Conservation (phyloP, 192 early-diverging fungal species). For the Dissophora ornata region DNA sequence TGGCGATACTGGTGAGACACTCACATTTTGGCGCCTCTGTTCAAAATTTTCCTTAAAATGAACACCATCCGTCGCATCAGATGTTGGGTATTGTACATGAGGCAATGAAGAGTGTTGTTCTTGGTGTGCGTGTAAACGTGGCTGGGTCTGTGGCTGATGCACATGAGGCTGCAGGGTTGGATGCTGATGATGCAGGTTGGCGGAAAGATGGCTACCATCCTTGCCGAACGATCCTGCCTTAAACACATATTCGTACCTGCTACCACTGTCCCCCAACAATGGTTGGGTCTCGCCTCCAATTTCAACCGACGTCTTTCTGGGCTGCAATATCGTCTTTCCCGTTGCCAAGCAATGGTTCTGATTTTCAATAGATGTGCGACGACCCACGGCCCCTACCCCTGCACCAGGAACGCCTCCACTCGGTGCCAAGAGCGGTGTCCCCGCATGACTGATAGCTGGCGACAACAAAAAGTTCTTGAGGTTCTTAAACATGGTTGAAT, state of each 20-base stretch:
- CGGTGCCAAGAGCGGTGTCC: slow-evolving; percentile 3
- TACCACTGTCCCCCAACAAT: neutral
- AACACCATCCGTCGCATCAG: too few relatives aligned
- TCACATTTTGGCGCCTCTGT: too few relatives aligned
- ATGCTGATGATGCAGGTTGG: too few relatives aligned
- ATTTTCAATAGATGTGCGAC: slow-evolving; percentile 15
- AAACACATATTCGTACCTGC: neutral
- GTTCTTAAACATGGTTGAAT: slow-evolving; percentile 34
- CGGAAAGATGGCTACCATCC: too few relatives aligned
- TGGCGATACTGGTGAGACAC: too few relatives aligned
- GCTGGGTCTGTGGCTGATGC: too few relatives aligned
- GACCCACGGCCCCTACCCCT: too few relatives aligned
- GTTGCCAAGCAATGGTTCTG: slow-evolving; percentile 29
- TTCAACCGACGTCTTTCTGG: slow-evolving; percentile 6
- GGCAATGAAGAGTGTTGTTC: too few relatives aligned
- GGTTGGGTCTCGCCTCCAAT: neutral
- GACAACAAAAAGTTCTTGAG: slow-evolving; percentile 33
- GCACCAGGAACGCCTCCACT: neutral
- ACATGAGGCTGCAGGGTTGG: too few relatives aligned
- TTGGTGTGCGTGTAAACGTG: too few relatives aligned
- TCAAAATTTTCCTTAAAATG: too few relatives aligned
- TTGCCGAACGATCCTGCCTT: slow-evolving; percentile 5
- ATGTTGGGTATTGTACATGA: too few relatives aligned
- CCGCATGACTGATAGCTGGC: slow-evolving; percentile 20
- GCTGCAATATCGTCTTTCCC: slow-evolving; percentile 45